Conservation (phyloP, 345 rosid genomes). For the Acer yangbiense region DNA sequence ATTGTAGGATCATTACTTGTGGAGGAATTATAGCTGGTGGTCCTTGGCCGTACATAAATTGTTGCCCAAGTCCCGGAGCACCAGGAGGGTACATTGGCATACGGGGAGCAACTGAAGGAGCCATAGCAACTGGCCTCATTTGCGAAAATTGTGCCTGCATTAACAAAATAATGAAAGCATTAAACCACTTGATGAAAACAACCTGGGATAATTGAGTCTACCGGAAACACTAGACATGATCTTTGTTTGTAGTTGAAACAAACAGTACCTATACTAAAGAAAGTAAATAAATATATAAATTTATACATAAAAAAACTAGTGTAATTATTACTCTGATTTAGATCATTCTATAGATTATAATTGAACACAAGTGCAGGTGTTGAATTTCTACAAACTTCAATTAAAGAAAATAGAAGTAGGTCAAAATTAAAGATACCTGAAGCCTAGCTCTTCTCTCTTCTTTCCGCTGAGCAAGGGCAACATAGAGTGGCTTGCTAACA, state of each 20-base stretch:
- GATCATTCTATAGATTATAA: not conserved
- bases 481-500: constrained; percentile 71
- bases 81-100: constrained; percentile 78
- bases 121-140: constrained; percentile 66
- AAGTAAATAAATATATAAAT: not conserved
- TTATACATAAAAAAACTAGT: not conserved
- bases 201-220: not conserved
- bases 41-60: constrained; percentile 71
- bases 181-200: not conserved
- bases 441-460: constrained; percentile 81
- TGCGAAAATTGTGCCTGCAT: constrained; percentile 76
- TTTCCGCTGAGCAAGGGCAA: constrained; percentile 76
- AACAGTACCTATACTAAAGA: not conserved
- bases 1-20: constrained; percentile 36
- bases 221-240: not conserved
- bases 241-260: not conserved
- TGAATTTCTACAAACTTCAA: not conserved
- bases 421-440: constrained; percentile 44
- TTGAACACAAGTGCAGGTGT: not conserved
- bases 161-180: not conserved
- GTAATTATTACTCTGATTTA: not conserved
- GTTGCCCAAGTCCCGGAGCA: constrained; percentile 71
- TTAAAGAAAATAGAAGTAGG: not conserved
- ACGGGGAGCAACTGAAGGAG: constrained; percentile 58
- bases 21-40: constrained; percentile 75